A percentile compares a stretch with the other conserved stretches of the same genome.
Conservation (phyloP, 2,329 filamentous ascomycete species). For the Calonectria crousiana region DNA sequence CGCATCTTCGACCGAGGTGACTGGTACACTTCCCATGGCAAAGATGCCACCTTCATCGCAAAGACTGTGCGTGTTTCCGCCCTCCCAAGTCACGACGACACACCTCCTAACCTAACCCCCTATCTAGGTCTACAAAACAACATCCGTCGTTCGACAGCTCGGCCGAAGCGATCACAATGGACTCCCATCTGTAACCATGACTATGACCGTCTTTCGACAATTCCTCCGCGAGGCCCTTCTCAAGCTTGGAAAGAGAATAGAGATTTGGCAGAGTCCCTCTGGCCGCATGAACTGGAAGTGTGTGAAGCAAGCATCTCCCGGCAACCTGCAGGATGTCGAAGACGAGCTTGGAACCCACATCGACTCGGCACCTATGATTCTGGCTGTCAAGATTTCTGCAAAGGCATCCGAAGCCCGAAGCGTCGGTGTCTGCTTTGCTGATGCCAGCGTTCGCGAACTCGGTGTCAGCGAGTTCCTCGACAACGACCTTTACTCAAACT, state of each 20-base stretch:
- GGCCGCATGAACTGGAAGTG: slow-evolving; percentile 93
- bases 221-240: slow-evolving; percentile 96
- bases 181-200: slow-evolving; percentile 94
- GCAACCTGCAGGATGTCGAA: slow-evolving; percentile 96
- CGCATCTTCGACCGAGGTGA: slow-evolving; percentile 95
- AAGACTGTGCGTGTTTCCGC: slow-evolving; percentile 67
- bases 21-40: slow-evolving; percentile 94
- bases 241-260: slow-evolving; percentile 88
- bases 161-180: slow-evolving; percentile 87
- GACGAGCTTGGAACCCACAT: slow-evolving; percentile 91
- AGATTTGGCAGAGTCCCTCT: slow-evolving; percentile 84
- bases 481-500: slow-evolving; percentile 98
- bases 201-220: slow-evolving; percentile 92
- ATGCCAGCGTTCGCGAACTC: slow-evolving; percentile 94
- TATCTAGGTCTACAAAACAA: slow-evolving; percentile 91
- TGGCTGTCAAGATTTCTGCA: slow-evolving; percentile 93
- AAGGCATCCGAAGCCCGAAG: slow-evolving; percentile 86
- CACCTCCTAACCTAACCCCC: not conserved
- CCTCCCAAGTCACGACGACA: not conserved
- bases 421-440: slow-evolving; percentile 96
- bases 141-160: slow-evolving; percentile 91
- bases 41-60: slow-evolving; percentile 87
- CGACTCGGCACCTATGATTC: slow-evolving; percentile 91
- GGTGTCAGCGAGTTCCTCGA: slow-evolving; percentile 99
- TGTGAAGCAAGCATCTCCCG: slow-evolving; percentile 91